phyloP scores from a whole-genome alignment of 192 early-diverging fungal species.

The Coemansia sp. region DNA sequence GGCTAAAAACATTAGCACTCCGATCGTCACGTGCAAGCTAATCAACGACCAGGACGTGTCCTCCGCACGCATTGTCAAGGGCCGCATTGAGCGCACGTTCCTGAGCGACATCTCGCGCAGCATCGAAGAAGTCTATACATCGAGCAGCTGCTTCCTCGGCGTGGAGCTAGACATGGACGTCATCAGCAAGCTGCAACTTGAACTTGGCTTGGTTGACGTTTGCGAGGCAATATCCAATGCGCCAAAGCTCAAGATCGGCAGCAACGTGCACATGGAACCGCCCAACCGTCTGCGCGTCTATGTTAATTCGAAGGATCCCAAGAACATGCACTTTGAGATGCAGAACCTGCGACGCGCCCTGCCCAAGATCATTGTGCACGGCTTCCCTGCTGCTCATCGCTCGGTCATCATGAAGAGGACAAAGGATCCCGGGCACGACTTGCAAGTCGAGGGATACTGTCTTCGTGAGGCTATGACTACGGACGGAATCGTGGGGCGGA shows the following conservation, averaged over 20 bases:
- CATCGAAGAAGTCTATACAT: conserved; percentile 86
- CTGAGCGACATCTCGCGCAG: conserved; percentile 92
- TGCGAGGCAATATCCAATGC: conserved; percentile 73
- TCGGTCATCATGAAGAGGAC: conserved; percentile 68
- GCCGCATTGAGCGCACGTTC: conserved; percentile 87
- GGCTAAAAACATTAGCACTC: conserved; percentile 91
- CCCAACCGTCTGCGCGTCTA: conserved; percentile 68
- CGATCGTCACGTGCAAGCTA: conserved; percentile 81
- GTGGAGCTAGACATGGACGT: conserved; percentile 83
- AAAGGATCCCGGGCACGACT: conserved; percentile 30
- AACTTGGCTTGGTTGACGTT: conserved; percentile 76
- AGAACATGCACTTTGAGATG: conserved; percentile 67
- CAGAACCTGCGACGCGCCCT: conserved; percentile 82
- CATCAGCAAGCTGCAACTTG: conserved; percentile 84
- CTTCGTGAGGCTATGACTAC: conserved; percentile 92
- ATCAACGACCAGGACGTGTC: conserved; percentile 63
- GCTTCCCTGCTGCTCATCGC: conserved; percentile 76
- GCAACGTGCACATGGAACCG: conserved; percentile 63
- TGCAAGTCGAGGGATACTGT: conserved; percentile 85
- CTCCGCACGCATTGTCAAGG: conserved; percentile 95
- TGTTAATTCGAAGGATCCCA: conserved; percentile 59
- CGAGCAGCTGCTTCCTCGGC: conserved; percentile 69
- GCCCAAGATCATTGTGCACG: conserved; percentile 86
- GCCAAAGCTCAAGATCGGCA: conserved; percentile 84
- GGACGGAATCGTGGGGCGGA: conserved; percentile 81